Evolutionary conservation across 768 basidiomycete genomes (phyloP), one percentile per base, ranked within the genome.

Genomic region (Boletus rubescentipes): DNA sequence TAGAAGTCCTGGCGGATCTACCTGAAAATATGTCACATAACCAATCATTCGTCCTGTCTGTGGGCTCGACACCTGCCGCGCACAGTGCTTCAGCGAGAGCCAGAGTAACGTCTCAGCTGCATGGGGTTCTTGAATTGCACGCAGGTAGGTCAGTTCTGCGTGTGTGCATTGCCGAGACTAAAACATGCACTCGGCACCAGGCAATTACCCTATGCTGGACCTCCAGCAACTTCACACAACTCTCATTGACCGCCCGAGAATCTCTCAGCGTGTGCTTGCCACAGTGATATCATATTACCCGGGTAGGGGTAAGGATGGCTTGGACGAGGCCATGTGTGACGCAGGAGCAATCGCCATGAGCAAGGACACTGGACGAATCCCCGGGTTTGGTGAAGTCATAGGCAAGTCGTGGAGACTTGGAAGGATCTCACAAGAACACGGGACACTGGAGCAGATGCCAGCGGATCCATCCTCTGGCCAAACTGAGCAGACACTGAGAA

Each of bases 61-160:
- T 93, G 2, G 91, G 92, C 20, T 87, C 91, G n/a, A 93, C 92
- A 3, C 92, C 92, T 2, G 86, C 91, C 3, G 92, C 91, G 0
- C 89, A 93, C 64, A 86, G 87, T 10, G 89, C 87, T 12, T 82
- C 79, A 30, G 72, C 77, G 21, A 80, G 77, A 60, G 76, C 75
- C 18, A 66, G 73, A 40, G 64, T 86, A 18, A 71, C 77, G 8
- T 68, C 75, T 23, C 60, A 72, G 48, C 73, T 91, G 34, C 75
- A 83, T 53, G 86, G 87, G 0, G 69, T 70, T 29, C 74, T 93
- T 18, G 91, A 93, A 69, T 67, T 93, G 49, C 91, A 87, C 71
- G 91, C 89, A 56, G 85, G 85, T 85, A 56, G 21, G 76, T 60
- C 36, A 21, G 42, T 41, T 32, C 36, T 12, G 37, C 47, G 18